Conservation (phyloP, 805 yeast genomes). For the Blastobotrys americana region DNA sequence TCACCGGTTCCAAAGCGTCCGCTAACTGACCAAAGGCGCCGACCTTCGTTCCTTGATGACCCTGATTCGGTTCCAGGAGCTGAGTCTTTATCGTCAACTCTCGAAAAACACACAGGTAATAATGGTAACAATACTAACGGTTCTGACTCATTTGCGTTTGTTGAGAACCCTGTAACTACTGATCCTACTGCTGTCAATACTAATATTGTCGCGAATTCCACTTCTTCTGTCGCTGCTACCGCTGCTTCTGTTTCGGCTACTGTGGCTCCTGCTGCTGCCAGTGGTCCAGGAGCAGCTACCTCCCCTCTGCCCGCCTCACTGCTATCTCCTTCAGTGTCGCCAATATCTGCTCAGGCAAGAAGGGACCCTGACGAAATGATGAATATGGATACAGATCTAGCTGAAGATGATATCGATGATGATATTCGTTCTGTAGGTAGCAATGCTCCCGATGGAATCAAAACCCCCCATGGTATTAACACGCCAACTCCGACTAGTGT, state of each 20-base stretch:
- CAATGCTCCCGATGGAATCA: constrained; percentile 5
- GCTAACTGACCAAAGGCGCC: not conserved
- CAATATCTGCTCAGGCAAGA: constrained; percentile 10
- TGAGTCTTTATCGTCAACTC: not conserved
- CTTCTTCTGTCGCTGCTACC: constrained; percentile 3
- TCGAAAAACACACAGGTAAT: no score
- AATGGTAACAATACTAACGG: not conserved
- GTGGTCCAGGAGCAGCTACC: constrained; percentile 4
- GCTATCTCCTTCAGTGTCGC: constrained; percentile 26
- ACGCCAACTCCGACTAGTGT: no score
- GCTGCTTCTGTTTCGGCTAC: constrained; percentile 4
- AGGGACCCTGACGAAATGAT: not conserved
- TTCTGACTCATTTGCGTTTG: not conserved
- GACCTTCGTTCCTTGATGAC: not conserved
- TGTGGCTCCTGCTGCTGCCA: constrained; percentile 8
- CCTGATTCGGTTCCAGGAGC: not conserved
- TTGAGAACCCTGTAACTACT: constrained; percentile 3
- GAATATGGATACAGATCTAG: constrained; percentile 2
- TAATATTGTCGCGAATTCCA: constrained; percentile 1
- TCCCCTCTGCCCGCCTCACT: constrained; percentile 19
- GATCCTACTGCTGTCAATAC: constrained; percentile 1
- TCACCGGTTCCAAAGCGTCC: not conserved
- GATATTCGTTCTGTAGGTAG: no score
- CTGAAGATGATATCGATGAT: not conserved
- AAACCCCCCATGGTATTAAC: constrained; percentile 2